phyloP scores from a whole-genome alignment of 768 basidiomycete genomes.

The Phallus indusiatus region DNA sequence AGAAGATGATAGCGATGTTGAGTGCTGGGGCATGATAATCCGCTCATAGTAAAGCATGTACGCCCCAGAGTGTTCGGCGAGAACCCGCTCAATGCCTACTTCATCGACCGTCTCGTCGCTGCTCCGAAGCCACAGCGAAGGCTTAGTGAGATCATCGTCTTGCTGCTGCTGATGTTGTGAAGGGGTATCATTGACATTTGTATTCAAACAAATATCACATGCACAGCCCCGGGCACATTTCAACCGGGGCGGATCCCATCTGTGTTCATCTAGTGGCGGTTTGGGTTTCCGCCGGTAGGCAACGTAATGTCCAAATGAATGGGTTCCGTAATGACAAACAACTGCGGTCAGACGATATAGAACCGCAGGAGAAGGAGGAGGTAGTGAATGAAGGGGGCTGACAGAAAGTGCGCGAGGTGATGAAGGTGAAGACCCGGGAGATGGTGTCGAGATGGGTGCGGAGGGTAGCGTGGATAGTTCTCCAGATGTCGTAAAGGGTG shows the following conservation, averaged over 20 bases:
- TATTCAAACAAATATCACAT: slow-evolving; percentile 41
- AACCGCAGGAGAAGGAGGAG: slow-evolving; percentile 33
- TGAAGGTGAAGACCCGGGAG: too few species aligned
- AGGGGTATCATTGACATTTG: too few species aligned
- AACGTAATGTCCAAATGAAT: slow-evolving; percentile 92
- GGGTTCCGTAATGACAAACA: slow-evolving; percentile 89
- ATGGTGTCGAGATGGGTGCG: slow-evolving; percentile 58
- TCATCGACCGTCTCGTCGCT: slow-evolving; percentile 79
- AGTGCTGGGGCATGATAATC: slow-evolving; percentile 24
- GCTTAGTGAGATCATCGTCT: slow-evolving; percentile 29
- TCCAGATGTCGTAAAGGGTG: slow-evolving; percentile 79
- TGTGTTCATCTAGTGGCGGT: slow-evolving; percentile 29
- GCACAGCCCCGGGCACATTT: slow-evolving; percentile 35
- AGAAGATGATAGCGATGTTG: neutral
- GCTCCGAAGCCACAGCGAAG: slow-evolving; percentile 71
- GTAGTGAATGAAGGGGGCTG: slow-evolving; percentile 31
- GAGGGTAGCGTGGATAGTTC: slow-evolving; percentile 63
- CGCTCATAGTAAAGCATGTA: slow-evolving; percentile 97
- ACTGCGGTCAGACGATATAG: slow-evolving; percentile 79
- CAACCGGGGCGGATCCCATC: slow-evolving; percentile 30
- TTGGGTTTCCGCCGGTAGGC: slow-evolving; percentile 81
- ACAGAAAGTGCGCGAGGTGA: too few species aligned
- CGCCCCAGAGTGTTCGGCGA: slow-evolving; percentile 61
- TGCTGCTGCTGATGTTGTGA: too few species aligned
- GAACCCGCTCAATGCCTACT: slow-evolving; percentile 63